phyloP scores from a whole-genome alignment of 805 yeast species.

The Blastobotrys muscicola region DNA sequence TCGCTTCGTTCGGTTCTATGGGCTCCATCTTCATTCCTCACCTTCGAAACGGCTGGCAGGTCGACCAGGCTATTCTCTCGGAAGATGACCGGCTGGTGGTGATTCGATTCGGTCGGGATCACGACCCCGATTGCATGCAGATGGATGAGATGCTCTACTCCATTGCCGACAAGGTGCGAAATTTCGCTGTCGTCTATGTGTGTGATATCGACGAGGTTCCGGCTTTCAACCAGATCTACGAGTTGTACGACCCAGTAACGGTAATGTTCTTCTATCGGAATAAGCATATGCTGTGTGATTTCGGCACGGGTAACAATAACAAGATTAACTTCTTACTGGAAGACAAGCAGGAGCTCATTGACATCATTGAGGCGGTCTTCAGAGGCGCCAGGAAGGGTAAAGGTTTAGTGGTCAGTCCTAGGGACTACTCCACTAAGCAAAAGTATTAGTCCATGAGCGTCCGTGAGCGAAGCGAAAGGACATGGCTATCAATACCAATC shows the following conservation, averaged over 20 bases:
- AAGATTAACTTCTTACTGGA: slow-evolving; percentile 74
- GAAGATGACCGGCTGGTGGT: slow-evolving; percentile 86
- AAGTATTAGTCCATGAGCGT: slow-evolving; percentile 17
- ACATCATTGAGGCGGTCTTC: slow-evolving; percentile 79
- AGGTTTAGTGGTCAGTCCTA: slow-evolving; percentile 82
- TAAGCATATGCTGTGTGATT: slow-evolving; percentile 95
- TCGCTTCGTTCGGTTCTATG: slow-evolving; percentile 39
- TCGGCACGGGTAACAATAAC: slow-evolving; percentile 96
- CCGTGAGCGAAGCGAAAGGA: too few species aligned
- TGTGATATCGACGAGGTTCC: slow-evolving; percentile 86
- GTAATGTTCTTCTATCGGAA: slow-evolving; percentile 90
- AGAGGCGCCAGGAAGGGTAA: slow-evolving; percentile 89
- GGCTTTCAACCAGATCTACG: slow-evolving; percentile 87
- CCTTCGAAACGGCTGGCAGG: slow-evolving; percentile 86
- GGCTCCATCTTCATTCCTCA: slow-evolving; percentile 80
- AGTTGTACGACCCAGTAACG: slow-evolving; percentile 80
- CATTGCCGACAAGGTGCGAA: slow-evolving; percentile 73
- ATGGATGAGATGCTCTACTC: slow-evolving; percentile 82
- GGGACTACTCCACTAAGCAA: slow-evolving; percentile 23
- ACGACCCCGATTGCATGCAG: slow-evolving; percentile 67
- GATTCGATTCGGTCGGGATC: slow-evolving; percentile 77
- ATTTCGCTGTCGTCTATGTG: slow-evolving; percentile 79
- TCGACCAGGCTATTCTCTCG: slow-evolving; percentile 85
- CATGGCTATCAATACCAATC: too few species aligned
- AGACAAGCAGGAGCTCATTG: slow-evolving; percentile 83